phyloP scores from a whole-genome alignment of 805 yeast species.

The Ascoidea tarda region DNA sequence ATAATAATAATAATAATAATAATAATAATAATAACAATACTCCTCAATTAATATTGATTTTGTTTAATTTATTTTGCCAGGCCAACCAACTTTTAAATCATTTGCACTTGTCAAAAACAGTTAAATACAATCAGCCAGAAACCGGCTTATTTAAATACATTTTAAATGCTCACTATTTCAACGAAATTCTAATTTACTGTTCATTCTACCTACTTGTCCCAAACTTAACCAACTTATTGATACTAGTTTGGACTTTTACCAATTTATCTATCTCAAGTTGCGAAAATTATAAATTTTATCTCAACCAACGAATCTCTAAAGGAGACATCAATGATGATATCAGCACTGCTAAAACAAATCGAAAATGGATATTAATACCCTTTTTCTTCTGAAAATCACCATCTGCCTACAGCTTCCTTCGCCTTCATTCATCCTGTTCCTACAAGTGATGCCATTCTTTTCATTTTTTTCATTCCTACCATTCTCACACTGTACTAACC shows the following conservation, averaged over 20 bases:
- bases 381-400: no score
- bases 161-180: conserved; percentile 56
- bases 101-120: conserved; percentile 28
- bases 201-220: conserved; percentile 15
- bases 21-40: neutral
- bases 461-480: no score
- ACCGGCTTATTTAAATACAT: conserved; percentile 33
- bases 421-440: no score
- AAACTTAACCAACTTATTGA: conserved; percentile 2
- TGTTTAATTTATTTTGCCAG: conserved; percentile 20
- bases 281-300: no score
- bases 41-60: conserved; percentile 6
- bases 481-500: no score
- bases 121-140: conserved; percentile 44
- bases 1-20: neutral
- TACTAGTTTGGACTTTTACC: neutral
- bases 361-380: no score
- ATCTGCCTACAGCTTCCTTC: no score
- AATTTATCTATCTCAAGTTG: neutral
- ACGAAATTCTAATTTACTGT: conserved; percentile 45
- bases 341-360: no score
- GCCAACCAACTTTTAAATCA: conserved; percentile 37
- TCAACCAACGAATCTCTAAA: no score
- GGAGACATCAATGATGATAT: no score
- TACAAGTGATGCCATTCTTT: no score